A percentile compares a stretch with the other conserved stretches of the same genome.
Evolutionary conservation across 768 basidiomycete genomes (phyloP).

Genomic region (Leucocoprinus birnbaumii): DNA sequence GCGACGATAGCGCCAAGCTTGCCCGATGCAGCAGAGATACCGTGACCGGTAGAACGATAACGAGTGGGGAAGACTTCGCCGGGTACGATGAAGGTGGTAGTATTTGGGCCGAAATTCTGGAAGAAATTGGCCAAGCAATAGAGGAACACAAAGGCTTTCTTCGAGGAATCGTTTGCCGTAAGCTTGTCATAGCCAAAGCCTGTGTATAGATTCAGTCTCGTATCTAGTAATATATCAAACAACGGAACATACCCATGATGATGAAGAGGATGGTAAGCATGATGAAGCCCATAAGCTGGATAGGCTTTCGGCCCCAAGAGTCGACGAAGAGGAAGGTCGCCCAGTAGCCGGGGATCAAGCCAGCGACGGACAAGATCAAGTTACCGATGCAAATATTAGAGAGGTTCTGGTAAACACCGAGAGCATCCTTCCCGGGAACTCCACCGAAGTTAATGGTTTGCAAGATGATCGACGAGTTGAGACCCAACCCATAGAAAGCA

Average conservation of each 20-base stretch:
- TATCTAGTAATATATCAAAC: not conserved
- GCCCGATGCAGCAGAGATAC: conserved; percentile 80
- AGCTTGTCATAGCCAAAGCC: conserved; percentile 68
- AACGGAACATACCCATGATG: conserved; percentile 54
- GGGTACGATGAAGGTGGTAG: conserved; percentile 78
- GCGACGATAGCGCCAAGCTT: conserved; percentile 83
- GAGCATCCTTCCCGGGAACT: conserved; percentile 28
- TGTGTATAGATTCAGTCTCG: conserved; percentile 17
- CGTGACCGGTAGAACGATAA: conserved; percentile 82
- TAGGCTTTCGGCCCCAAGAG: conserved; percentile 76
- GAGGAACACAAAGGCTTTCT: conserved; percentile 71
- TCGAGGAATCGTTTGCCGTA: conserved; percentile 35
- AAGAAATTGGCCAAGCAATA: conserved; percentile 90
- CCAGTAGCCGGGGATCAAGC: conserved; percentile 83
- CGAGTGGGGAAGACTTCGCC: conserved; percentile 88
- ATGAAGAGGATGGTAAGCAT: conserved; percentile 64
- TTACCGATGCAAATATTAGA: conserved; percentile 72
- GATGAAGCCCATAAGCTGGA: conserved; percentile 77
- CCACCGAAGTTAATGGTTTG: conserved; percentile 71
- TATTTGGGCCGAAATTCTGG: conserved; percentile 86
- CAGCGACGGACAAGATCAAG: conserved; percentile 71
- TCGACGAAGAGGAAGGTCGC: conserved; percentile 66
- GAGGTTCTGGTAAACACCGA: conserved; percentile 52
- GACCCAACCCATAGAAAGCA: conserved; percentile 63
- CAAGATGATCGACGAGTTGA: conserved; percentile 80